Base-by-base conservation (phyloP, 257 asterid species). In the Avicennia marina region DNA sequence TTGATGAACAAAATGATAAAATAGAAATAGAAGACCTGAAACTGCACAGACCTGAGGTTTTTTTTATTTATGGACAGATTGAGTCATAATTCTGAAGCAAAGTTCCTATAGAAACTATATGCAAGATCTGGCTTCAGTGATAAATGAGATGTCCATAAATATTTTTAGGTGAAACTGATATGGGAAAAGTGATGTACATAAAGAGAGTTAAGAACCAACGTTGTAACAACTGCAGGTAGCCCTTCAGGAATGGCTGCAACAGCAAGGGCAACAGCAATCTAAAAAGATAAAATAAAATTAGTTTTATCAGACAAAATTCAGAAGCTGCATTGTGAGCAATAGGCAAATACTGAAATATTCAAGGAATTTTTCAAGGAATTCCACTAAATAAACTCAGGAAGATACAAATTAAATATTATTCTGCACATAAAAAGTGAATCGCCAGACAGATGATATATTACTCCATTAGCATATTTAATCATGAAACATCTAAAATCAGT, bases 181-280 rank as follows among this genome's bases (percentile, higher is more conserved):
- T n/a, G n/a, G n/a, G n/a, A n/a, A n/a, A n/a, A n/a, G n/a, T n/a
- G n/a, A n/a, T n/a, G n/a, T n/a, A 53, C 15, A 67, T n/a, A 21
- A 45, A 59, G 15, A 24, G 64, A 69, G 64, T 24, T 31, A 70
- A 63, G 63, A 42, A 85, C 97, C 61, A 62, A 89, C 97, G 95
- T 93, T 18, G 98, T 93, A 57, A 93, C 98, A 64, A 93, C 98
- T 64, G 98, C 98, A 70, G 98, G 98, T 70, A 93, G 96, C 38
- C 98, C 98, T 78, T 93, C 98, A 53, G 98, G 98, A 64, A 93
- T 93, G 70, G 98, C 98, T 52, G 98, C 98, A 73, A 93, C 98
- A 21, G 98, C 98, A 64, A 93, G 95, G 59, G 98, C 98, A 81
- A 93, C 98, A 54, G 98, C 98, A 78, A 93, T 89, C 98, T 91